Base-by-base conservation (phyloP, 345 rosid species). In the Geranium brycei region DNA sequence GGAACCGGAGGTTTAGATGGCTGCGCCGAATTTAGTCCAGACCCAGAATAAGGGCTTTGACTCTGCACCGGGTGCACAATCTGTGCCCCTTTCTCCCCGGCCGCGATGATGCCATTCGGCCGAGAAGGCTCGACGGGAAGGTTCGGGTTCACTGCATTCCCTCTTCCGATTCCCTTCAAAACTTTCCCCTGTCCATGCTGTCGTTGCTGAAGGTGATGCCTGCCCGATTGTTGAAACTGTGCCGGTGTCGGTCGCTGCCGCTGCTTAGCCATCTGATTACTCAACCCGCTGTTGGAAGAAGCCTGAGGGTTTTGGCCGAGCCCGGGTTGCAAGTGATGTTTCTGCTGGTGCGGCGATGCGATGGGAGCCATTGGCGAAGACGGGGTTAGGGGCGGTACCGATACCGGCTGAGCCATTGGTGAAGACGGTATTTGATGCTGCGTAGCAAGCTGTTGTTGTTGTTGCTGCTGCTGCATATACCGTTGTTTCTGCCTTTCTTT, bases 151-250 rank as follows among this genome's bases (percentile, higher is more conserved):
- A 65, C 75, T 72, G 76, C 68, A 68, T 82, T 91, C 78, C 91
- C 96, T 81, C 96, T 85, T 71, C 88, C 93, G 62, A 78, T 78
- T 70, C 95, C 97, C 83, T 91, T 88, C 63, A 75, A 55, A 67
- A 78, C 71, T 75, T 91, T 95, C 68, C 78, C 71, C 74, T 84
- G 96, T 23, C 80, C 63, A 58, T 77, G 81, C 53, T 81, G 96
- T 63, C 89, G 82, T 74, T 87, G 91, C 68, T 85, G 93, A 76
- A 92, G 97, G 71, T 91, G 99, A 47, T 76, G 83, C 78, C 95
- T 77, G 64, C 85, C 95, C 75, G 97, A 70, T 72, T 91, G 95
- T 71, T 82, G 97, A 59, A 85, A 75, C 72, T 83, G 96, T 88
- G 95, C 75, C 75, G 71, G 89, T 61, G 74, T 72, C 65, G 81